These are phyloP conservation scores for Pythium dissotocum DNA, from an alignment of 352 stramenopile genomes.

Conservation along the genomic window DNA sequence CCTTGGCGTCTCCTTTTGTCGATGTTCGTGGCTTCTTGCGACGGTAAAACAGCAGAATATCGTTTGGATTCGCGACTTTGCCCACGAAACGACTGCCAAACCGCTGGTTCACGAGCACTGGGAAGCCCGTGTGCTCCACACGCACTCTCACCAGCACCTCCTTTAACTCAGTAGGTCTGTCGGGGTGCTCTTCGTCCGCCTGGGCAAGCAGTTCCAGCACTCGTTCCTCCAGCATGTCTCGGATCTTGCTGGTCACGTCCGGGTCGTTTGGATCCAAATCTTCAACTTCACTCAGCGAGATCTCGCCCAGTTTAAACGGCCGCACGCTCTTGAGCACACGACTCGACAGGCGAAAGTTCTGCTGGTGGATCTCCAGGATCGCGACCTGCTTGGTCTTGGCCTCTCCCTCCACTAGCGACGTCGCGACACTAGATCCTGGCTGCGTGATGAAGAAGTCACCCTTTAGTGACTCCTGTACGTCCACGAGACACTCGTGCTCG, in stretches of 20 bases:
- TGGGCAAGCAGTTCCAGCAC: slow-evolving; percentile 74
- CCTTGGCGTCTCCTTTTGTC: slow-evolving; percentile 36
- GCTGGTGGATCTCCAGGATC: slow-evolving; percentile 86
- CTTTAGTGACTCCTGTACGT: slow-evolving; percentile 92
- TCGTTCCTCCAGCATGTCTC: slow-evolving; percentile 57
- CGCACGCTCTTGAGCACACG: slow-evolving; percentile 90
- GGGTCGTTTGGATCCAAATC: slow-evolving; percentile 92
- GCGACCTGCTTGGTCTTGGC: slow-evolving; percentile 84
- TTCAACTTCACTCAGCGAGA: slow-evolving; percentile 86
- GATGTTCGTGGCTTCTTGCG: slow-evolving; percentile 60
- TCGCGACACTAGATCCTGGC: slow-evolving; percentile 96
- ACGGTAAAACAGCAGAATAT: slow-evolving; percentile 84
- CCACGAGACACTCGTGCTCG: slow-evolving; percentile 98
- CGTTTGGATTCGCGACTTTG: slow-evolving; percentile 86
- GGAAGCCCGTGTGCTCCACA: slow-evolving; percentile 90
- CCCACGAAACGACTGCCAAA: slow-evolving; percentile 87
- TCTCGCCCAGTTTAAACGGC: slow-evolving; percentile 92
- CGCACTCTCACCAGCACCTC: slow-evolving; percentile 82
- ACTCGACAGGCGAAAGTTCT: slow-evolving; percentile 89
- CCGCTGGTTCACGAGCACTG: slow-evolving; percentile 83
- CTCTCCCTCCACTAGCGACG: slow-evolving; percentile 91
- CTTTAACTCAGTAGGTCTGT: slow-evolving; percentile 34
- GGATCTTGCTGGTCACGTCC: slow-evolving; percentile 71
- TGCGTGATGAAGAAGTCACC: slow-evolving; percentile 97
- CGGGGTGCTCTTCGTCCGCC: slow-evolving; percentile 44